Evolutionary conservation across 495 filamentous ascomycete species (phyloP).

Genomic region (Neurospora sp.): DNA sequence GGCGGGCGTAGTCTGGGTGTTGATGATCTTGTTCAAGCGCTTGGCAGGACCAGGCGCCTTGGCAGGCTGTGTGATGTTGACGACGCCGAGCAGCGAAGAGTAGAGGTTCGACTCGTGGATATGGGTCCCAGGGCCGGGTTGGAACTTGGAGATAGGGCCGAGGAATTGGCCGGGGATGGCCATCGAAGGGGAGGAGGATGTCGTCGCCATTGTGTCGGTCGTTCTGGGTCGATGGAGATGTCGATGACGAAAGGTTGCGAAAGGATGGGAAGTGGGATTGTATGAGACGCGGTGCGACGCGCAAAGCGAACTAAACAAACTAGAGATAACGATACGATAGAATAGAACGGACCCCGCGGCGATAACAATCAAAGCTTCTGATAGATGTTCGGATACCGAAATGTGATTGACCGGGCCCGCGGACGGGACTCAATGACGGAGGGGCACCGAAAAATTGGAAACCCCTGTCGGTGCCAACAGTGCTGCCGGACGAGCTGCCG

Average conservation of each 20-base stretch:
- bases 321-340: not conserved
- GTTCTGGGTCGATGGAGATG: not conserved
- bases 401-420: not conserved
- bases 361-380: not conserved
- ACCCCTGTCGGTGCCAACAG: not conserved
- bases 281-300: not conserved
- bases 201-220: constrained; percentile 10
- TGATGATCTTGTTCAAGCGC: constrained; percentile 43
- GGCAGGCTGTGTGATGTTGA: constrained; percentile 37
- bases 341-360: not conserved
- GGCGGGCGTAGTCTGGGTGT: constrained; percentile 21
- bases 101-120: constrained; percentile 59
- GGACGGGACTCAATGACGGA: not conserved
- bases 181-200: constrained; percentile 11
- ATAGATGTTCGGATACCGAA: not conserved
- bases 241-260: not conserved
- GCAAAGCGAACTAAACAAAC: not conserved
- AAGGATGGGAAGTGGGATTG: not conserved
- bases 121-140: constrained; percentile 73
- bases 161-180: constrained; percentile 70
- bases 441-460: not conserved
- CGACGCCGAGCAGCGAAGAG: constrained; percentile 58
- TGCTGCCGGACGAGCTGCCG: not conserved
- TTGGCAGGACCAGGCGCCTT: constrained; percentile 47
- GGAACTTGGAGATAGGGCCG: constrained; percentile 52